Conservation (phyloP, 176 grass and related monocot genomes). For the Raddia guianensis region DNA sequence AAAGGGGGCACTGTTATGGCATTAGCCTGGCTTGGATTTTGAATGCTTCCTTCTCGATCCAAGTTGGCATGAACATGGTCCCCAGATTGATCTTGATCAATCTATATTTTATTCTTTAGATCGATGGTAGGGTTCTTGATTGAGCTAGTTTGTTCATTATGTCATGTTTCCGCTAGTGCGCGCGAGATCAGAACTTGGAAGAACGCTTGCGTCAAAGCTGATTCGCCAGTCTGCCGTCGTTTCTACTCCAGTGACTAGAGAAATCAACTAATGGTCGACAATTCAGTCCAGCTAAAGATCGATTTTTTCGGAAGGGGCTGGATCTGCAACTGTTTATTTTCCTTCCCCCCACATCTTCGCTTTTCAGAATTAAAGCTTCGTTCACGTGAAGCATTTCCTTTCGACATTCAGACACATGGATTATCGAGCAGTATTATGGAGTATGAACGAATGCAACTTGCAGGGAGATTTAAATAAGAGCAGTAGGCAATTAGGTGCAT, state of each 20-base stretch:
- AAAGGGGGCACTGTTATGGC: conserved; percentile 11
- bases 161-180: background rate
- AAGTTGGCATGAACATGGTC: background rate
- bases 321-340: background rate
- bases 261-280: background rate
- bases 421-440: too few species aligned
- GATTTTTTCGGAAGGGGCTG: background rate
- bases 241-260: background rate
- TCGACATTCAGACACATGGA: background rate
- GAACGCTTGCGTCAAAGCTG: background rate
- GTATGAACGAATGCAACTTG: background rate
- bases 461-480: background rate
- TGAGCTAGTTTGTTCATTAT: background rate
- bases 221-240: background rate
- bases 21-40: conserved; percentile 3
- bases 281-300: background rate
- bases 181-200: background rate
- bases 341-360: background rate
- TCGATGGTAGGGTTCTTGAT: background rate
- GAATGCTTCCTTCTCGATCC: background rate
- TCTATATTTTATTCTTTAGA: conserved; percentile 11
- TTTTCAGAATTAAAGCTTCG: background rate
- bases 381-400: background rate
- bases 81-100: conserved; percentile 45
- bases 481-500: background rate